phyloP scores from a whole-genome alignment of 306 rosid species.

The Trichosanthes truncata region DNA sequence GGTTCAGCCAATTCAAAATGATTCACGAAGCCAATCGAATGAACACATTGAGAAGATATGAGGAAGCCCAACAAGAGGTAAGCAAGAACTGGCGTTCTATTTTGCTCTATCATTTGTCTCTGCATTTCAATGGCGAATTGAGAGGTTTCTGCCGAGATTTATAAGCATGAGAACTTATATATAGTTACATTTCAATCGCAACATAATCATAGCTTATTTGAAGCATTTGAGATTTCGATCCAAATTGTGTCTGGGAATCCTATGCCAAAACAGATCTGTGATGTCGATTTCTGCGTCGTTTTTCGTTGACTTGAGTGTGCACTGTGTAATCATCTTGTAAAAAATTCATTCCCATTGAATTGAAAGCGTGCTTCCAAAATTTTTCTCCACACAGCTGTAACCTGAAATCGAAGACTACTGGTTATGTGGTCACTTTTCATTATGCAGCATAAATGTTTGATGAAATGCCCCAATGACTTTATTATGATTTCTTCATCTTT shows the following conservation, averaged over 20 bases:
- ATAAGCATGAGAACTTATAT: neutral
- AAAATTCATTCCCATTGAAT: neutral
- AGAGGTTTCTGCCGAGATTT: neutral
- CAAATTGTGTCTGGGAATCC: constrained; percentile 10
- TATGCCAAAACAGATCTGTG: neutral
- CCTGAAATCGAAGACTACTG: neutral
- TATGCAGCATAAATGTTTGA: neutral
- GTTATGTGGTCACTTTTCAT: neutral
- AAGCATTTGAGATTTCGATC: neutral
- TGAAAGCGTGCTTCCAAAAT: neutral
- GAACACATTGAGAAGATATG: neutral
- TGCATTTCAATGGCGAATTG: neutral
- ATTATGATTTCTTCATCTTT: neutral
- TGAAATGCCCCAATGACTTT: neutral
- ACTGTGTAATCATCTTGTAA: neutral
- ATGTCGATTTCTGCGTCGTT: constrained; percentile 6
- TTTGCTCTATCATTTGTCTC: neutral
- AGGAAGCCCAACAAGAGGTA: neutral
- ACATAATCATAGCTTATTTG: constrained; percentile 2
- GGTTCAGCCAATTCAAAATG: neutral
- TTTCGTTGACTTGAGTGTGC: neutral
- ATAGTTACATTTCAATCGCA: neutral
- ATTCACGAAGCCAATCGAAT: neutral
- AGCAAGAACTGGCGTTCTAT: neutral
- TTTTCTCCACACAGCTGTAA: neutral